Evolutionary conservation across 1,139 yeast species (phyloP).

Genomic region (Blastobotrys petasosporus): DNA sequence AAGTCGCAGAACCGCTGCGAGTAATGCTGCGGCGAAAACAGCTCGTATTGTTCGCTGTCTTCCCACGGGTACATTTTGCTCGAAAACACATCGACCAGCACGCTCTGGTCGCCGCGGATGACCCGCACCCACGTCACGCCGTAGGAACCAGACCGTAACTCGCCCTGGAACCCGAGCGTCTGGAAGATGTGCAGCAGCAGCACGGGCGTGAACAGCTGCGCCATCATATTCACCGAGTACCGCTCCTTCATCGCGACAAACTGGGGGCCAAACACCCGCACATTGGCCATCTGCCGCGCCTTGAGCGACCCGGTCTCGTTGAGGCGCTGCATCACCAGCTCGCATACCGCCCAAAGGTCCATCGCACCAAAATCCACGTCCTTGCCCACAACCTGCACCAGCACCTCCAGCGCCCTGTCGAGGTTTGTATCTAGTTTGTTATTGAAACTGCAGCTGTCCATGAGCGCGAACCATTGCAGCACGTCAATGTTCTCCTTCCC

Average conservation of each 20-base stretch:
- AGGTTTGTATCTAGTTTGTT: conserved; percentile 3
- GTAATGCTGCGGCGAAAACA: conserved; percentile 2
- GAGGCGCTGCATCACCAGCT: too few relatives aligned
- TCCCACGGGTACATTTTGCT: background rate
- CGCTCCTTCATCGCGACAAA: conserved; percentile 1
- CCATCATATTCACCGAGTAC: conserved; percentile 3
- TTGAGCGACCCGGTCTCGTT: too few relatives aligned
- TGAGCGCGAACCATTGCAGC: conserved; percentile 4
- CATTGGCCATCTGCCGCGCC: background rate
- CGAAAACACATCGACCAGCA: background rate
- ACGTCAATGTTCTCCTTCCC: background rate
- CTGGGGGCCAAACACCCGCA: background rate
- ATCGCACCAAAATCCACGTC: too few relatives aligned
- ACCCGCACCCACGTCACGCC: too few relatives aligned
- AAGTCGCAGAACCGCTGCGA: background rate
- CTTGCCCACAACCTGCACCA: too few relatives aligned
- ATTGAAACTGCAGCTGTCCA: conserved; percentile 4
- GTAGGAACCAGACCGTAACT: background rate
- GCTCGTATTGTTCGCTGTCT: background rate
- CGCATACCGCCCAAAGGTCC: too few relatives aligned
- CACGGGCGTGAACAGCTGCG: conserved; percentile 6
- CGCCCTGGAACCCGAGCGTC: background rate
- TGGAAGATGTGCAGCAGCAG: conserved; percentile 1
- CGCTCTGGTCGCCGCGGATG: too few relatives aligned
- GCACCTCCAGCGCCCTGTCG: background rate